Percentiles rank a stretch among this genome's conserved stretches.
These are phyloP conservation scores for Penicillium sclerotigenum DNA, from an alignment of 2,329 filamentous ascomycete species.

Conservation along the genomic window DNA sequence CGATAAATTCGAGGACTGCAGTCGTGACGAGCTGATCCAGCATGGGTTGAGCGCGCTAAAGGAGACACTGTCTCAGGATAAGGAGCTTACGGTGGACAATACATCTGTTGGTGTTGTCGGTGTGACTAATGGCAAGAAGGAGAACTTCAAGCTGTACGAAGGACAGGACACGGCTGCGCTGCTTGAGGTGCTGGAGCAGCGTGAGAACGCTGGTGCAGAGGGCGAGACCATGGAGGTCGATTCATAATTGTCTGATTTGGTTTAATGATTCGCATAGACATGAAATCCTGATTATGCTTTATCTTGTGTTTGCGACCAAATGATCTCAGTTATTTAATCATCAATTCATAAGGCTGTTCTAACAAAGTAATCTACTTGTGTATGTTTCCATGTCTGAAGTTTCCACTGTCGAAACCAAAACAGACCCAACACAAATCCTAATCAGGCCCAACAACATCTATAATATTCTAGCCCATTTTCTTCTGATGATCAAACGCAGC, in stretches of 20 bases:
- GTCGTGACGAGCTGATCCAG: conserved; percentile 79
- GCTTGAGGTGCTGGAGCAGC: conserved; percentile 66
- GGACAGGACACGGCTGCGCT: conserved; percentile 81
- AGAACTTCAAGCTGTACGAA: conserved; percentile 88
- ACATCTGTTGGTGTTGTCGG: conserved; percentile 87
- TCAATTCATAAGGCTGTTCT: conserved; percentile 7
- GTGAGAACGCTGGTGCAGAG: conserved; percentile 43
- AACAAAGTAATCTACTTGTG: neutral
- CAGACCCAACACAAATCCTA: neutral
- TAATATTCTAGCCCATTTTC: neutral
- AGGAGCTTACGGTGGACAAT: conserved; percentile 95
- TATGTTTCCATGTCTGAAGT: neutral
- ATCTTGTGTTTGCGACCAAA: conserved; percentile 6
- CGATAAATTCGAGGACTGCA: conserved; percentile 72
- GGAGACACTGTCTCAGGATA: conserved; percentile 94
- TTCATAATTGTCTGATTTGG: conserved; percentile 36
- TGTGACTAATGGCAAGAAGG: conserved; percentile 56
- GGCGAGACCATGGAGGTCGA: conserved; percentile 58
- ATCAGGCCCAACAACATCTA: neutral
- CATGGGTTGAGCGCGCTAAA: conserved; percentile 90
- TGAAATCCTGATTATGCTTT: conserved; percentile 26
- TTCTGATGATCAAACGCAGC: neutral
- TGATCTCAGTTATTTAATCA: conserved; percentile 2
- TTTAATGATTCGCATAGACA: conserved; percentile 34
- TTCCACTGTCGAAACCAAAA: neutral